A percentile compares a stretch with the other conserved stretches of the same genome.
phyloP scores from a whole-genome alignment of 192 early-diverging fungal genomes.

The Haplosporangium gracile region DNA sequence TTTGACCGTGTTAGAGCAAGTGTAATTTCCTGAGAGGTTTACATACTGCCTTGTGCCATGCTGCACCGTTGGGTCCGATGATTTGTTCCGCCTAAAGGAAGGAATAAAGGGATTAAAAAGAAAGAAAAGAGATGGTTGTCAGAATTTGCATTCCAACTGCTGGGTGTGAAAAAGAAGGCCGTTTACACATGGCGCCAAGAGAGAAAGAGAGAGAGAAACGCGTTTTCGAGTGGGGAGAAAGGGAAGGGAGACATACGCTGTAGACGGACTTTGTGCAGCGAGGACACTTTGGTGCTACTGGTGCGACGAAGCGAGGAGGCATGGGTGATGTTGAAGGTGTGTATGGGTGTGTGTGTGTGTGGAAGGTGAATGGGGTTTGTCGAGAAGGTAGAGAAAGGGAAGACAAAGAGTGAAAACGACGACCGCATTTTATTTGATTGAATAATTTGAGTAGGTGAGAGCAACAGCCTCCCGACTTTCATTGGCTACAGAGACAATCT shows the following conservation, averaged over 20 bases:
- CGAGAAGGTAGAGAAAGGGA: background rate
- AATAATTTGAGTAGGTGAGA: background rate
- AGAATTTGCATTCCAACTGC: background rate
- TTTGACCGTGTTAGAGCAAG: background rate
- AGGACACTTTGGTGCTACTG: slow-evolving; percentile 59
- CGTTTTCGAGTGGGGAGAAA: background rate
- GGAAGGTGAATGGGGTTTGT: background rate
- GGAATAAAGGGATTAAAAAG: background rate
- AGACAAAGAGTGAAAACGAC: background rate
- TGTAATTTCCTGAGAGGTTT: background rate
- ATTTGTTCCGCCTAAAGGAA: slow-evolving; percentile 41
- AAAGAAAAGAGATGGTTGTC: background rate
- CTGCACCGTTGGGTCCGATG: slow-evolving; percentile 51
- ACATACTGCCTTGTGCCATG: slow-evolving; percentile 54
- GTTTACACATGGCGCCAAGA: background rate
- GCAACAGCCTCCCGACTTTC: background rate
- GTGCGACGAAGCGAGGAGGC: slow-evolving; percentile 62
- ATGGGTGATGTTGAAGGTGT: slow-evolving; percentile 22
- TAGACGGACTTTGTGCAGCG: slow-evolving; percentile 67
- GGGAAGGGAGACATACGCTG: slow-evolving; percentile 53
- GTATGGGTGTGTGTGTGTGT: background rate
- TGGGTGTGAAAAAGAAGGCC: background rate
- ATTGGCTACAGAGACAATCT: background rate
- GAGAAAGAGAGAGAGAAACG: background rate
- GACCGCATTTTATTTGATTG: background rate